A percentile compares a stretch with the other conserved stretches of the same genome.
phyloP scores from a whole-genome alignment of 2,329 filamentous ascomycete species.

The Tolypocladium cylindrosporum region DNA sequence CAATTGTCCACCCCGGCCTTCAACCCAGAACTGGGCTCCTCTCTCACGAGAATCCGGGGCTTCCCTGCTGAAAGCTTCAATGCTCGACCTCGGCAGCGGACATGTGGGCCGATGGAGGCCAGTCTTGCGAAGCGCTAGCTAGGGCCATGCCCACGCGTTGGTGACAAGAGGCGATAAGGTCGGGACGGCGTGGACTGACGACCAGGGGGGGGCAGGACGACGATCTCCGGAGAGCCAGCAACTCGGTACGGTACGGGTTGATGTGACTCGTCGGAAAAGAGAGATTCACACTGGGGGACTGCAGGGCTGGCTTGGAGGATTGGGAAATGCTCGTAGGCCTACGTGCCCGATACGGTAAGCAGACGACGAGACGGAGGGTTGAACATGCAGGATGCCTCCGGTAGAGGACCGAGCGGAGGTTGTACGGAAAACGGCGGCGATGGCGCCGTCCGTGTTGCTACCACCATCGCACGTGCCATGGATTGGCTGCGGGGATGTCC shows the following conservation, averaged over 20 bases:
- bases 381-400: not conserved
- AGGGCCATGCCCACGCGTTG: not conserved
- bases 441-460: not conserved
- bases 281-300: no score
- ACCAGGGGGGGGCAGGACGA: not conserved
- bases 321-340: not conserved
- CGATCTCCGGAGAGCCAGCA: not conserved
- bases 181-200: not conserved
- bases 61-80: not conserved
- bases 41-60: not conserved
- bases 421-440: not conserved
- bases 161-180: not conserved
- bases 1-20: not conserved
- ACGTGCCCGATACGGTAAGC: not conserved
- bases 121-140: not conserved
- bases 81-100: not conserved
- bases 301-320: not conserved
- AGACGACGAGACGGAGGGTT: not conserved
- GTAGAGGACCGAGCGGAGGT: not conserved
- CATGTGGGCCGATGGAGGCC: not conserved
- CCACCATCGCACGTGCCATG: not conserved
- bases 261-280: not conserved
- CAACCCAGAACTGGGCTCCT: not conserved
- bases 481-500: not conserved
- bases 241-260: not conserved